Evolutionary conservation across 306 rosid species (phyloP).

Genomic region (Fragaria vesca): DNA sequence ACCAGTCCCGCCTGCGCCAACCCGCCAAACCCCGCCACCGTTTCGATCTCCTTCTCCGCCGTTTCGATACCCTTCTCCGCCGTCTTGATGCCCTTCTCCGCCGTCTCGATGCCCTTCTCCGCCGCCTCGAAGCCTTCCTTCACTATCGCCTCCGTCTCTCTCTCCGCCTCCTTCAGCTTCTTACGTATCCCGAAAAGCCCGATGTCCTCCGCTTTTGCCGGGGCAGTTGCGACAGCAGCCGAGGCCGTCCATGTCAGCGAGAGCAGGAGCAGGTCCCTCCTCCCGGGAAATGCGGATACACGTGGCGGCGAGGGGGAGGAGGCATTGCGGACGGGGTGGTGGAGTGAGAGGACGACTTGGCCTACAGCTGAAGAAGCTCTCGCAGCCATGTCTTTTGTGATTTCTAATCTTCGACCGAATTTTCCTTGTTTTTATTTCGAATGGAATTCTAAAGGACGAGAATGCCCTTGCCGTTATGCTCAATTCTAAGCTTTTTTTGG

Average conservation of each 20-base stretch:
- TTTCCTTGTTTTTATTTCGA: background rate
- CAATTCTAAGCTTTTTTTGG: too few species aligned
- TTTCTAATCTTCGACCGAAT: background rate
- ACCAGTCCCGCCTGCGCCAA: slow-evolving; percentile 78
- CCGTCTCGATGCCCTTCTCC: slow-evolving; percentile 45
- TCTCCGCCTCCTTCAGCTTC: slow-evolving; percentile 68
- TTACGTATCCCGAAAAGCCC: slow-evolving; percentile 70
- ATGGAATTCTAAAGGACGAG: background rate
- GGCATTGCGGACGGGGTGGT: slow-evolving; percentile 28
- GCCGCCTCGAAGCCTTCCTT: slow-evolving; percentile 75
- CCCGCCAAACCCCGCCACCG: slow-evolving; percentile 54
- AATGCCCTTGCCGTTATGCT: background rate
- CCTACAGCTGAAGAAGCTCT: slow-evolving; percentile 37
- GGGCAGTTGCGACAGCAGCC: slow-evolving; percentile 31
- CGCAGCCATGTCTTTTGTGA: slow-evolving; percentile 34
- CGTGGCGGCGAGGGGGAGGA: slow-evolving; percentile 10
- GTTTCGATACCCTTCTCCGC: slow-evolving; percentile 44
- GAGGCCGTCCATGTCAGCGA: slow-evolving; percentile 52
- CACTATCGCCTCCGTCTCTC: slow-evolving; percentile 68
- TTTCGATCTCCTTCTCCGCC: slow-evolving; percentile 44
- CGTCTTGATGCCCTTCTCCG: slow-evolving; percentile 44
- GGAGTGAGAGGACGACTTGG: slow-evolving; percentile 35
- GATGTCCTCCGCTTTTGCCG: slow-evolving; percentile 56
- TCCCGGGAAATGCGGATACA: slow-evolving; percentile 20
- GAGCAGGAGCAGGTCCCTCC: slow-evolving; percentile 60